Conservation (phyloP, 1,139 yeast genomes). For the Scheffersomyces insectosa region DNA sequence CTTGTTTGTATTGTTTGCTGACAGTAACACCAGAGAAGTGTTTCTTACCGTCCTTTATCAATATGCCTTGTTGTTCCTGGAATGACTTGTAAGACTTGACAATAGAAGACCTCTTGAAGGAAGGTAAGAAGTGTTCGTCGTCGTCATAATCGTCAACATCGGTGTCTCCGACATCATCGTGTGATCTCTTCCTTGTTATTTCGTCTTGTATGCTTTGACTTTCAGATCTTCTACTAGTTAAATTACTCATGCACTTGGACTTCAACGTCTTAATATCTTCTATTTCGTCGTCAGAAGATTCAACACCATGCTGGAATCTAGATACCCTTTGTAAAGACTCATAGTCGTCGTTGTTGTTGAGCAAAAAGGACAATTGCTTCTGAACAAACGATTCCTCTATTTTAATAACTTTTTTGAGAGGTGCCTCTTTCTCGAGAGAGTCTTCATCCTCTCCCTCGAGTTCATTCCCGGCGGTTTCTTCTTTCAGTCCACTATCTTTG, state of each 20-base stretch:
- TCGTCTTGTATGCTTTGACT: constrained; percentile 14
- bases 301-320: constrained; percentile 37
- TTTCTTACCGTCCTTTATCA: constrained; percentile 38
- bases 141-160: constrained; percentile 31
- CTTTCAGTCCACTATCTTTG: constrained; percentile 5
- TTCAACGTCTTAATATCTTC: constrained; percentile 52
- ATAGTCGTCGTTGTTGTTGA: constrained; percentile 36
- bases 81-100: constrained; percentile 47
- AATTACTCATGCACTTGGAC: constrained; percentile 42
- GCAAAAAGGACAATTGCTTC: constrained; percentile 62
- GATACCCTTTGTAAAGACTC: constrained; percentile 36
- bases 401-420: constrained; percentile 22
- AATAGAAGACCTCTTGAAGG: constrained; percentile 49
- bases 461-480: constrained; percentile 8
- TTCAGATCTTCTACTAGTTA: constrained; percentile 24
- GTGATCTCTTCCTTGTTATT: constrained; percentile 12
- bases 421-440: constrained; percentile 16
- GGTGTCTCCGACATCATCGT: constrained; percentile 15
- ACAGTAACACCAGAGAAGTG: constrained; percentile 56
- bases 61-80: constrained; percentile 34
- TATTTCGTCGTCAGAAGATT: constrained; percentile 34
- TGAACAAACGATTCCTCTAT: constrained; percentile 62
- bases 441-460: constrained; percentile 15
- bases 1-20: constrained; percentile 56
- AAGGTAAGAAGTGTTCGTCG: constrained; percentile 39